Base-by-base conservation (phyloP, 139 green algal species). In the Tetratostichococcus sp. region DNA sequence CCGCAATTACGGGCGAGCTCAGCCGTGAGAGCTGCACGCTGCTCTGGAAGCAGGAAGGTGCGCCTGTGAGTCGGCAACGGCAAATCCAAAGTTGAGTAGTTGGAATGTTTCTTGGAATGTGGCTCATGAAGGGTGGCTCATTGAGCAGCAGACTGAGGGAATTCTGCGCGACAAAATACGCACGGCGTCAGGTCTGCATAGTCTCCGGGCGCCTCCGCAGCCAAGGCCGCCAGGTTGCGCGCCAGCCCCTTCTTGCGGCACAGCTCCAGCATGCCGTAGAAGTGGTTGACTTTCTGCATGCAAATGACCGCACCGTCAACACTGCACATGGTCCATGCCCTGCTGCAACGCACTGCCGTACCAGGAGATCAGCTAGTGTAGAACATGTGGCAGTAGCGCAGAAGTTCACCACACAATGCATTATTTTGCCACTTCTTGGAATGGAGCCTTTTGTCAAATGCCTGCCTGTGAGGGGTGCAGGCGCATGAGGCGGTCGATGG, bases 281-380 rank as follows among this genome's bases (percentile, higher is more conserved):
- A 95, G 77, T 97, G 91, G 76, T 97, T 97, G 71, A 96, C 92
- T 43, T 89, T 92, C 90, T 96, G 87, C 79, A 80, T 0, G 26
- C 0, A 66, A 26, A 23, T 6, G 30, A 72, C 33, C 3, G 26
- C 35, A 69, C 39, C 8, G 14, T 50, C 39, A 50, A 50, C 39
- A 50, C 39, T 14, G n/a, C 14, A 14, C 39, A 22, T 8, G 8
- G 8, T 50, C 39, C 39, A 14, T 50, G 8, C 8, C 39, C 39
- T 50, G 39, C 39, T 50, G 39, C 39, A 50, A 8, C n/a, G n/a
- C n/a, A n/a, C n/a, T n/a, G n/a, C n/a, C n/a, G n/a, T n/a, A n/a
- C n/a, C n/a, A n/a, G n/a, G n/a, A n/a, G n/a, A n/a, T n/a, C n/a
- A n/a, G n/a, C n/a, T n/a, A n/a, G n/a, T n/a, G n/a, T n/a, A n/a